Conservation (phyloP, 768 basidiomycete species). For the Leccinum barrowsii region DNA sequence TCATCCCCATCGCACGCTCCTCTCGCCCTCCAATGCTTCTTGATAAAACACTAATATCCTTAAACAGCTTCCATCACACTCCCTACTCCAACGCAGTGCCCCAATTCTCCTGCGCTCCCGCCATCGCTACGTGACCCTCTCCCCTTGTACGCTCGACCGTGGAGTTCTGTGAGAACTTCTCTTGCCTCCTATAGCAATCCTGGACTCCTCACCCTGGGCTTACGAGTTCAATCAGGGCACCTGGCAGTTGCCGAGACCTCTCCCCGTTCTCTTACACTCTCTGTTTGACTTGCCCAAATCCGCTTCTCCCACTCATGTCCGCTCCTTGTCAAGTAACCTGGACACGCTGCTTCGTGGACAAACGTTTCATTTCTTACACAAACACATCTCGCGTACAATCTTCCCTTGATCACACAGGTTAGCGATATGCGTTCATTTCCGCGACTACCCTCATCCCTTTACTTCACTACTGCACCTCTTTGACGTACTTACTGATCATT, state of each 20-base stretch:
- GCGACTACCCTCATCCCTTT: slow-evolving; percentile 1
- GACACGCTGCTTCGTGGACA: neutral
- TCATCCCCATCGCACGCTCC: neutral
- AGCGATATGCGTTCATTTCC: slow-evolving; percentile 23
- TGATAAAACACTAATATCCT: neutral
- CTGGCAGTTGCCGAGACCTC: neutral
- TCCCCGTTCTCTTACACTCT: neutral
- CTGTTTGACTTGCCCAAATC: neutral
- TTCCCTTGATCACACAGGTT: slow-evolving; percentile 16
- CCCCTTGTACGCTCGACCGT: neutral
- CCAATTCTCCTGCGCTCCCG: neutral
- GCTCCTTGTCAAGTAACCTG: neutral
- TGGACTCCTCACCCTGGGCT: slow-evolving; percentile 3
- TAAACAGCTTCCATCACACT: neutral
- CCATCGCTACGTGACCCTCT: neutral
- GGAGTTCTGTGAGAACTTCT: slow-evolving; percentile 8
- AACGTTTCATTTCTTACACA: slow-evolving; percentile 2
- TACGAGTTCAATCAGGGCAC: neutral
- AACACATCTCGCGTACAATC: slow-evolving; percentile 9
- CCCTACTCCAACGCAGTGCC: neutral
- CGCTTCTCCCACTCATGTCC: neutral
- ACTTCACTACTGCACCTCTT: slow-evolving; percentile 4
- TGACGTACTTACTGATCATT: slow-evolving; percentile 21
- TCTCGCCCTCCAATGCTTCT: neutral
- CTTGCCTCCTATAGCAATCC: neutral